Percentiles rank a stretch among this genome's conserved stretches.
These are phyloP conservation scores for Alectoria sarmentosa DNA, from an alignment of 495 filamentous ascomycete genomes.

Conservation along the genomic window DNA sequence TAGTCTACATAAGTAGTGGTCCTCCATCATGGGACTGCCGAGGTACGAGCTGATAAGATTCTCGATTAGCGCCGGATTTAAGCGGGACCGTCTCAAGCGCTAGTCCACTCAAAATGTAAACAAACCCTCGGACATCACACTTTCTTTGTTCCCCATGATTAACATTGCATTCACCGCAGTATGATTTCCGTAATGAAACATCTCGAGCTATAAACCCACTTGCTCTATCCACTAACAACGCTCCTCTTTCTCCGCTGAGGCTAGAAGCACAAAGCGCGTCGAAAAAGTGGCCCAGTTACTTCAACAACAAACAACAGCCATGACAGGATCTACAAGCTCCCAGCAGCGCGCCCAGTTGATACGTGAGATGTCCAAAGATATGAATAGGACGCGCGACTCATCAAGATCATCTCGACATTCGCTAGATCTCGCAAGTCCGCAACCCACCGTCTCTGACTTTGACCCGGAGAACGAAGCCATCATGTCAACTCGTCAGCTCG, in stretches of 20 bases:
- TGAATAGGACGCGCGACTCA: constrained; percentile 21
- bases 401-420: constrained; percentile 19
- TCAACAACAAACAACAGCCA: constrained; percentile 1
- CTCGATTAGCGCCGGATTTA: constrained; percentile 7
- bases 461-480: constrained; percentile 48
- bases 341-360: constrained; percentile 22
- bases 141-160: background rate
- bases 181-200: background rate
- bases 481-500: constrained; percentile 43
- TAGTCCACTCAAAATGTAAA: constrained; percentile 12
- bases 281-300: background rate
- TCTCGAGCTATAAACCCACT: no score
- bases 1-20: no score
- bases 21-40: no score
- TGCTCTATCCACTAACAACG: background rate
- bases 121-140: constrained; percentile 14
- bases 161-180: constrained; percentile 12
- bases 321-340: constrained; percentile 17
- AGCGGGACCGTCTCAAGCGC: background rate
- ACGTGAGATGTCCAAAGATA: constrained; percentile 23
- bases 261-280: background rate
- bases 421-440: constrained; percentile 17
- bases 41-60: background rate
- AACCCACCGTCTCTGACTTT: constrained; percentile 40
- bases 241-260: background rate